Evolutionary conservation across 2,329 filamentous ascomycete genomes (phyloP), one percentile per base, ranked within the genome.

Genomic region (Alternaria tenuissima): DNA sequence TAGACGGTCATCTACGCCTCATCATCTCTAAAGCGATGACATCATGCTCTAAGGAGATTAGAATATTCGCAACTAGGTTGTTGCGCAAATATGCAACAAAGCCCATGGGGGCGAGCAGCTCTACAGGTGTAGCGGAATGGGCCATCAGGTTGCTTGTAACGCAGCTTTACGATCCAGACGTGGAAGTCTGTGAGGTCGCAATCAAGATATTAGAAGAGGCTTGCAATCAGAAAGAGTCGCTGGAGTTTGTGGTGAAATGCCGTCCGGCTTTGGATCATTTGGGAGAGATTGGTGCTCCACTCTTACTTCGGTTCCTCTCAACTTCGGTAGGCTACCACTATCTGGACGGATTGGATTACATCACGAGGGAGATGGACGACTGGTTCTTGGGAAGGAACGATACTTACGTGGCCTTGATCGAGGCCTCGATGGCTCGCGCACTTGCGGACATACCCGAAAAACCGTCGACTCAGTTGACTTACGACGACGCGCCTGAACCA

Each of bases 331-430:
- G 95, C 51, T 99, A 99, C 74, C 94, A 98, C 78, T 99, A 99
- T 78, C 85, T 99, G 6, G 93, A 98, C 74, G 95, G 94, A 0
- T 84, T 99, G 43, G 96, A 99, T 81, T 99, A 99, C 76, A 99
- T 99, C 78, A 97, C 94, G 63, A 95, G 96, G 75, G 96, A 99
- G 78, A 99, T 99, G 95, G 95, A 99, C 69, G 96, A 99, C 80
- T 99, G 95, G 95, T 99, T 98, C 75, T 84, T 99, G 18, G 95
- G 95, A 14, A 89, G 95, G 44, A 99, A 99, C 74, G 94, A 99
- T 76, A 90, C 89, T n/a, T 99, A 99, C 68, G 95, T 99, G 52
- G 87, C 89, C 38, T 87, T 98, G 41, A 94, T 99, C 41, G 95
- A 99, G 78, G 95, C 96, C n/a, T 96, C 94, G 55, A 85, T 99